Percentiles rank a stretch among this genome's conserved stretches.
Conservation (phyloP, 305 asterid species). For the Fraxinus ornus region DNA sequence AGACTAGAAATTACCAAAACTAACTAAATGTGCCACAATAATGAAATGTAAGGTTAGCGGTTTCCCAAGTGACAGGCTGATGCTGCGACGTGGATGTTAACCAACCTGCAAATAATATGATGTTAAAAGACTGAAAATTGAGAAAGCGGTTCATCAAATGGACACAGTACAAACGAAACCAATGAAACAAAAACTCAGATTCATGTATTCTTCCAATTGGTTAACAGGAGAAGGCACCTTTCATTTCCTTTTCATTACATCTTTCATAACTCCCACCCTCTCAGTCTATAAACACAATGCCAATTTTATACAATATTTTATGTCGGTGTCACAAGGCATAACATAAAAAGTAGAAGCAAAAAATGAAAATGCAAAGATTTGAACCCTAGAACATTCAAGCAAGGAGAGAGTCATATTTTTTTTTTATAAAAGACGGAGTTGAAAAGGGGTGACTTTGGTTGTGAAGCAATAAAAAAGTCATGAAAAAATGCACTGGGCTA, state of each 20-base stretch:
- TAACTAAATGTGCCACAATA: background rate
- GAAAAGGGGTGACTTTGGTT: background rate
- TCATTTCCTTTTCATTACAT: background rate
- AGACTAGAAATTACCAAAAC: background rate
- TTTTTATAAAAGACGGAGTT: background rate
- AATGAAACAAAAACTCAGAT: background rate
- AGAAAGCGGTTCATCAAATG: background rate
- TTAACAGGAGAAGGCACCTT: background rate
- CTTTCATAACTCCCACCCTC: background rate
- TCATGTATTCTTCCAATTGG: background rate
- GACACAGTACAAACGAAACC: background rate
- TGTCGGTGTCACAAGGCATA: background rate
- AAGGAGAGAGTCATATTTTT: background rate
- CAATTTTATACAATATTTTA: background rate
- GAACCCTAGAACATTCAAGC: background rate
- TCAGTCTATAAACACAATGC: background rate
- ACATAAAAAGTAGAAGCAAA: background rate
- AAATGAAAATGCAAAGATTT: background rate
- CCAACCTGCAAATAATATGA: background rate
- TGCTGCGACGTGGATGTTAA: background rate
- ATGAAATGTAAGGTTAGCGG: background rate
- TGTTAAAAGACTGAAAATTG: background rate
- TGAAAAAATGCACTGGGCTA: background rate
- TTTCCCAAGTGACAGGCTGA: background rate
- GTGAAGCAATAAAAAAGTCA: background rate